Base-by-base conservation (phyloP, 768 basidiomycete species). In the Collybia nuda region DNA sequence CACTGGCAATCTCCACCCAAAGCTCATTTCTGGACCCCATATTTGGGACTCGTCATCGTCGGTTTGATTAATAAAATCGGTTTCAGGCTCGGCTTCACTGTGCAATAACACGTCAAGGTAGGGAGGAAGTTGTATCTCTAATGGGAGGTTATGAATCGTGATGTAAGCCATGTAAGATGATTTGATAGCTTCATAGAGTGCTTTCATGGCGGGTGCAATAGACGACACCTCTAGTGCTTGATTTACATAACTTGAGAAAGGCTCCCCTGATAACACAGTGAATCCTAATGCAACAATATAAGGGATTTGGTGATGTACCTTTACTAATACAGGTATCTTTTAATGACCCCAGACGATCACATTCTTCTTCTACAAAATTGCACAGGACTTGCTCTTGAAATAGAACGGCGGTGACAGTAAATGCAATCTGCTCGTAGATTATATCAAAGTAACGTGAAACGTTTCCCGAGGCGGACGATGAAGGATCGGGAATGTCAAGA, bases 381-480 rank as follows among this genome's bases (percentile, higher is more conserved):
- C 84, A 84, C 45, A 87, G 67, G 3, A 92, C 86, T 68, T 99
- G 96, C 62, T 97, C 88, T 62, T 93, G 90, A 58, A 88, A 95
- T 39, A 98, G 75, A 7, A 95, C 93, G 5, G 96, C 97, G 2
- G 95, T 93, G 55, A 93, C 75, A 2, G 90, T 87, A 70, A 95
- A 95, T 0, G 86, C 88, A 49, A 96, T 79, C 62, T 94, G 93
- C 54, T 91, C 82, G 61, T 97, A 97, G 35, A 97, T 81, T 40
- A 86, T 82, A 62, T 96, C 91, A 58, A 92, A 84, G 62, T 93
- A 90, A 63, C 83, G 86, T 43, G 80, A 71, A 24, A 92, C 71
- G 60, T 88, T 90, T 11, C 87, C 87, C 4, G 85, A 86, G 18
- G 85, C 82, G 6, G 87, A 88, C 11, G 88, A 92, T 7, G 90